These are phyloP conservation scores for Colletotrichum sp. DNA, from an alignment of 2,329 filamentous ascomycete genomes.

Conservation along the genomic window DNA sequence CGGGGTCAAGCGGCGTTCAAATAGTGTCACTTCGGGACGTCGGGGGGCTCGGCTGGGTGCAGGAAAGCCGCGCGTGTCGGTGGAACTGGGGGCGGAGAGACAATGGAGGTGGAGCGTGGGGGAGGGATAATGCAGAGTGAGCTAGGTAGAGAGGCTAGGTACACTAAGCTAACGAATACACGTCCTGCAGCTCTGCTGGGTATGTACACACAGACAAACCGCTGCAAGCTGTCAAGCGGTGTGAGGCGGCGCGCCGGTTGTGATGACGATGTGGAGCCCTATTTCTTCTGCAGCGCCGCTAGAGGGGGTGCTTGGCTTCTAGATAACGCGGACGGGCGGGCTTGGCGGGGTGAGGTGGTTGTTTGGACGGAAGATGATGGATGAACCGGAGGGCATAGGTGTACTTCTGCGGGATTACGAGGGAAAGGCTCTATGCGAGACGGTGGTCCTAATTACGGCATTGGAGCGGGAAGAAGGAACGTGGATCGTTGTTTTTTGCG, in stretches of 20 bases:
- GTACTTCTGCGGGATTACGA: neutral
- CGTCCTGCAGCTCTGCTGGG: neutral
- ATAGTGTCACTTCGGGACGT: neutral
- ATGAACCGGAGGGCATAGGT: neutral
- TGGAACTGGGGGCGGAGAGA: neutral
- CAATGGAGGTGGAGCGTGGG: neutral
- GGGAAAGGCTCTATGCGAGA: neutral
- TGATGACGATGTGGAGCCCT: neutral
- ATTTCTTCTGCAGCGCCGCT: neutral
- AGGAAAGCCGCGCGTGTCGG: neutral
- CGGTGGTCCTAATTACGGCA: neutral
- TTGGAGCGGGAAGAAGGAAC: neutral
- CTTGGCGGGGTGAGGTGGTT: neutral
- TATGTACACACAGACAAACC: neutral
- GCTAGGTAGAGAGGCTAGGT: neutral
- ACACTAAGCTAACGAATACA: neutral
- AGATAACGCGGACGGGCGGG: neutral
- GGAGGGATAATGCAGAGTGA: neutral
- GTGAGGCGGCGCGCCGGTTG: neutral
- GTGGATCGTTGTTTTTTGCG: neutral
- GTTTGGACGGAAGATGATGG: neutral
- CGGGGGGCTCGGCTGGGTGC: neutral
- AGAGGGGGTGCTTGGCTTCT: neutral
- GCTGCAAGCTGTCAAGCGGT: neutral
- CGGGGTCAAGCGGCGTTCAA: neutral